A percentile compares a stretch with the other conserved stretches of the same genome.
Evolutionary conservation across 345 rosid species (phyloP).

Genomic region (Eucalyptus grandis): DNA sequence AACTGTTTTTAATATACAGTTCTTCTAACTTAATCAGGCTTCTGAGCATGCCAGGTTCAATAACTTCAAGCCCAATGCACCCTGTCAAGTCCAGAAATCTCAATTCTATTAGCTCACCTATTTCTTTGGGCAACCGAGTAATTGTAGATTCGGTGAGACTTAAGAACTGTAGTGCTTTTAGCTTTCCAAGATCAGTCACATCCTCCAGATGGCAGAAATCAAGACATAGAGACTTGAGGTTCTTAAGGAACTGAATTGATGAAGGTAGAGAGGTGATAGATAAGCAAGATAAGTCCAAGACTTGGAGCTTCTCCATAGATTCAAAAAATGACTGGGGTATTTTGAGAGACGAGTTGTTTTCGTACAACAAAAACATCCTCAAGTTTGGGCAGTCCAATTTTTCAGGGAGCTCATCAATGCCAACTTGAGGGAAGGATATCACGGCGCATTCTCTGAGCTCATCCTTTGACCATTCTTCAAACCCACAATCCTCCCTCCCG

Average conservation of each 20-base stretch:
- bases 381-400: not conserved
- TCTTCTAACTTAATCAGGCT: conserved; percentile 7
- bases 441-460: not conserved
- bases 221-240: conserved; percentile 3
- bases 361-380: not conserved
- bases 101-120: not conserved
- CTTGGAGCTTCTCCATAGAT: too few species aligned
- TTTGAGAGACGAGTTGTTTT: too few species aligned
- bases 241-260: not conserved
- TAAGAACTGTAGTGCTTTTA: not conserved
- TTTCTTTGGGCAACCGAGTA: not conserved
- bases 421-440: rapidly evolving
- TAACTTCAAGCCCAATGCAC: not conserved
- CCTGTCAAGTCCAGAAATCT: not conserved
- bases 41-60: not conserved
- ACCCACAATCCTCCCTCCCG: rapidly evolving
- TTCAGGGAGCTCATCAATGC: not conserved
- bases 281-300: not conserved
- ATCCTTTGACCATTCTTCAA: not conserved
- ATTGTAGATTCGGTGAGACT: not conserved
- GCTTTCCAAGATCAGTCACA: not conserved
- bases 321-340: too few species aligned
- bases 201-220: not conserved
- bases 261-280: not conserved
- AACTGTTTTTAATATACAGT: not conserved